These are phyloP conservation scores for Neolentinus lepideus DNA, from an alignment of 1,284 basidiomycete species.

Conservation along the genomic window DNA sequence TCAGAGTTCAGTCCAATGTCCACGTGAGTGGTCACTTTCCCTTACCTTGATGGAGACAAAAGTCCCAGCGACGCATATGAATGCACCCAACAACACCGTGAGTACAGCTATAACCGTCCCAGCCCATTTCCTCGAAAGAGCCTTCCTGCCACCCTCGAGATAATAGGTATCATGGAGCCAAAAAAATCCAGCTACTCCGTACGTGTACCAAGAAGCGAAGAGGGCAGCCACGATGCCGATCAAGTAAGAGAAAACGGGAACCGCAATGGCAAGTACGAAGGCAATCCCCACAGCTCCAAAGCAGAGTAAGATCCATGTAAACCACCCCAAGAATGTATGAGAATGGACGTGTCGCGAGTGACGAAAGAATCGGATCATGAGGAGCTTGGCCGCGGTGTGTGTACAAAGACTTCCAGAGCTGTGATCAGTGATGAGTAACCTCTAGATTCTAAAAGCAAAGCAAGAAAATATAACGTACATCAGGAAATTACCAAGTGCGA, in stretches of 20 bases:
- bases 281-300: conserved; percentile 35
- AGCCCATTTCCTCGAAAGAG: conserved; percentile 23
- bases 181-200: conserved; percentile 50
- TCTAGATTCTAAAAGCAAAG: not conserved
- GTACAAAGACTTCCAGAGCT: conserved; percentile 36
- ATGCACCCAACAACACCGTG: conserved; percentile 40
- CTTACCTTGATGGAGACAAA: conserved; percentile 45
- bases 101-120: conserved; percentile 30
- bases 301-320: conserved; percentile 43
- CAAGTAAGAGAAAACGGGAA: conserved; percentile 49
- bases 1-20: not conserved
- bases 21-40: not conserved
- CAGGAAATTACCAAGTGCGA: conserved; percentile 42
- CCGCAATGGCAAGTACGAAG: conserved; percentile 47
- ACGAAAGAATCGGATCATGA: conserved; percentile 57
- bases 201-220: conserved; percentile 53
- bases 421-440: conserved; percentile 16
- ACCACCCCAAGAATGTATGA: conserved; percentile 53
- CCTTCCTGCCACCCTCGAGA: conserved; percentile 27
- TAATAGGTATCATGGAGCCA: conserved; percentile 46
- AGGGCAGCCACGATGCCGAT: conserved; percentile 47
- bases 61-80: conserved; percentile 47
- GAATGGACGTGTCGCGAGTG: conserved; percentile 48
- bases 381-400: conserved; percentile 50
- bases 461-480: conserved; percentile 26